These are phyloP conservation scores for Diplogelasinospora grovesii DNA, from an alignment of 495 filamentous ascomycete species.

Conservation along the genomic window DNA sequence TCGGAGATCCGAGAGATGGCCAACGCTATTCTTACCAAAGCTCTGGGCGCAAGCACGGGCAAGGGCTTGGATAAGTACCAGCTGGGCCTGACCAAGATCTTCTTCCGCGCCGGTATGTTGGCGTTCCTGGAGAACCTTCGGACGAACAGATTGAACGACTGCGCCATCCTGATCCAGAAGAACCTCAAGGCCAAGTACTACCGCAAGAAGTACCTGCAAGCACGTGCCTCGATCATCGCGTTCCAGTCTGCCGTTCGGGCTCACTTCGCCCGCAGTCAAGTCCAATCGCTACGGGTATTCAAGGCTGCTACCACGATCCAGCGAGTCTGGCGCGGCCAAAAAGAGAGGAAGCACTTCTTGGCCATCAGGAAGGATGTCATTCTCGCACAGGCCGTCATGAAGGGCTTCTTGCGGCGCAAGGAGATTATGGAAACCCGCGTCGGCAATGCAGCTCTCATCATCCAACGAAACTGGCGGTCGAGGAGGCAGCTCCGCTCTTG, in stretches of 20 bases:
- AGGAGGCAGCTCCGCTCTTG: conserved; percentile 71
- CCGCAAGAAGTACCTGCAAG: conserved; percentile 83
- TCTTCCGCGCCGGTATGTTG: conserved; percentile 98
- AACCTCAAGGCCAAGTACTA: conserved; percentile 94
- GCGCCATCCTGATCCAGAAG: conserved; percentile 98
- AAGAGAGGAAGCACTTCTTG: conserved; percentile 72
- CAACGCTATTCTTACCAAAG: conserved; percentile 80
- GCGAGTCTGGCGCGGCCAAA: conserved; percentile 86
- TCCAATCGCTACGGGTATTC: conserved; percentile 72
- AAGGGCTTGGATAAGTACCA: conserved; percentile 93
- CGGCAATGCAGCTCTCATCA: conserved; percentile 84
- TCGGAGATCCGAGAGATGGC: conserved; percentile 91
- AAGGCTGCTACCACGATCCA: conserved; percentile 93
- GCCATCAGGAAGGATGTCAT: conserved; percentile 74
- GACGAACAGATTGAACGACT: conserved; percentile 83
- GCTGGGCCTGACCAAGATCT: conserved; percentile 94
- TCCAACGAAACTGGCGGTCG: conserved; percentile 85
- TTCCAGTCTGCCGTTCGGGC: conserved; percentile 73
- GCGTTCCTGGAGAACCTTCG: conserved; percentile 93
- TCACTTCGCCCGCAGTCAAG: conserved; percentile 65
- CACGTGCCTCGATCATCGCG: conserved; percentile 68
- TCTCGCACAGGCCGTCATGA: conserved; percentile 77
- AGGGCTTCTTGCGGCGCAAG: conserved; percentile 82
- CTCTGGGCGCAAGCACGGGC: conserved; percentile 69
- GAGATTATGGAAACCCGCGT: conserved; percentile 88